These are phyloP conservation scores for Carallia brachiata DNA, from an alignment of 345 rosid species.

Conservation along the genomic window DNA sequence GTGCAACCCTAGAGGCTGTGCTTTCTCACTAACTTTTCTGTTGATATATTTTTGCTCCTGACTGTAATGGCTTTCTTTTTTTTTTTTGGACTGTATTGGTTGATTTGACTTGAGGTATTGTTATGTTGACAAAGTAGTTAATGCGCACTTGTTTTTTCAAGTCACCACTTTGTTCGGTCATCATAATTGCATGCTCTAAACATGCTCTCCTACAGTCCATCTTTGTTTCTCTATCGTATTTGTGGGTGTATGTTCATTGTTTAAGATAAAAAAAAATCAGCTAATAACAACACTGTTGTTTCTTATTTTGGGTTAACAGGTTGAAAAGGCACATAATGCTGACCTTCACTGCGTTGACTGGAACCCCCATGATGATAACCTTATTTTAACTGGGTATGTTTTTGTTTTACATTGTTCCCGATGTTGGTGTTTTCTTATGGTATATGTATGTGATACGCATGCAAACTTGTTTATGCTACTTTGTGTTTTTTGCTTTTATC, in stretches of 20 bases:
- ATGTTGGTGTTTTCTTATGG: slow-evolving; percentile 1
- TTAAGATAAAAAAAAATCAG: too few relatives aligned
- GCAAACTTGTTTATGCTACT: not conserved
- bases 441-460: not conserved
- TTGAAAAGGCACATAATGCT: slow-evolving; percentile 90
- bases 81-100: not conserved
- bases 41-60: too few relatives aligned
- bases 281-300: not conserved
- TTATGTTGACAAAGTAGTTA: not conserved
- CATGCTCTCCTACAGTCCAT: too few relatives aligned
- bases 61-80: not conserved
- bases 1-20: too few relatives aligned
- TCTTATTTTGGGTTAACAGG: slow-evolving; percentile 40
- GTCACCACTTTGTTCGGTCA: not conserved
- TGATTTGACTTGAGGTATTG: not conserved
- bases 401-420: slow-evolving; percentile 6
- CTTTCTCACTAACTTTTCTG: too few relatives aligned
- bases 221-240: too few relatives aligned
- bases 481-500: not conserved
- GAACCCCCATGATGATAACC: slow-evolving; percentile 87
- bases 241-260: too few relatives aligned
- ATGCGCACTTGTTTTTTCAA: not conserved
- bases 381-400: slow-evolving; percentile 86
- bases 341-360: slow-evolving; percentile 99
- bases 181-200: not conserved